Evolutionary conservation across 2,329 filamentous ascomycete genomes (phyloP), one percentile per base, ranked within the genome.

Genomic region (Corinectria fuckeliana): DNA sequence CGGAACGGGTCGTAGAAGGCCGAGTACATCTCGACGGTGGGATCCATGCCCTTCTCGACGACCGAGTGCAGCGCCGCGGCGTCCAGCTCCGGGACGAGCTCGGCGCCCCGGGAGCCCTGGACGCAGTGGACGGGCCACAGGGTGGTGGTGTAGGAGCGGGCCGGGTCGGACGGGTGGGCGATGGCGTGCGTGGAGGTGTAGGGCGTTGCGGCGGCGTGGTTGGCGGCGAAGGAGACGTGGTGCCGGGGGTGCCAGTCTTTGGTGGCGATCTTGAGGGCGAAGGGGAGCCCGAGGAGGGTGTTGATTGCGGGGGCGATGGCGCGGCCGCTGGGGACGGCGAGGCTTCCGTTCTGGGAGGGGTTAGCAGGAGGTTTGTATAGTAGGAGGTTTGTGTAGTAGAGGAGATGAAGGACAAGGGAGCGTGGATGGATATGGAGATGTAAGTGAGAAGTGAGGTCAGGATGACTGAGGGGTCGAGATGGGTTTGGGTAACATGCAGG

Each of bases 101-200:
- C 83, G 0, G 91, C 88, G 10, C 95, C 95, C 1, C 80, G 75
- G 0, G 91, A 91, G 42, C 81, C 81, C 71, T 92, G 89, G 8
- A 98, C 84, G 78, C 95, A 98, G 79, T 99, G 95, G 20, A 86
- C 85, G 1, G 95, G 95, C 95, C 95, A 99, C 9, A 99, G 83
- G 36, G 86, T 82, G 54, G 89, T 88, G 38, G 80, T 75, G 78
- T 92, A 89, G 21, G 78, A 82, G 72, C 91, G 87, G 8, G 80
- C 69, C 4, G 85, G 74, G 75, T 91, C 87, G 64, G 77, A 66
- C 1, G 91, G 91, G 76, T 93, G 91, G 52, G 72, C 72, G 71
- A 97, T 87, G 3, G 80, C 86, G 50, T 87, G 80, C 28, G 77
- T 78, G 36, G 90, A 89, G 30, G 82, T 79, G 74, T 91, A 97